Evolutionary conservation across 2,329 filamentous ascomycete genomes (phyloP).

Genomic region (Trichoderma sp.): DNA sequence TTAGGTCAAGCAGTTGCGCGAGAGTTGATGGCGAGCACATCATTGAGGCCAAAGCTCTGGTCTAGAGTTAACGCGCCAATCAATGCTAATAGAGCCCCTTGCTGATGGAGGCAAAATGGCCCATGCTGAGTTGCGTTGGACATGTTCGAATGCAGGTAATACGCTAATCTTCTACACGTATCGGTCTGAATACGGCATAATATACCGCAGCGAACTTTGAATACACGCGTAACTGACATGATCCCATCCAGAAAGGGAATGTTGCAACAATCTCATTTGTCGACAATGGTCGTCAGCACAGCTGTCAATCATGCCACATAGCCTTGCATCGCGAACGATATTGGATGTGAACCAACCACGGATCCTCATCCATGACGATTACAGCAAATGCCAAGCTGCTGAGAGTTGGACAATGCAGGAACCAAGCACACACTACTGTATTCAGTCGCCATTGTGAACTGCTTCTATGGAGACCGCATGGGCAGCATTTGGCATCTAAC

Average conservation of each 20-base stretch:
- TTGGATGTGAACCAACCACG: background rate
- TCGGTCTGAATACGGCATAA: background rate
- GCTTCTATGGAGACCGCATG: background rate
- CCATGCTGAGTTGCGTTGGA: background rate
- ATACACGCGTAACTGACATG: background rate
- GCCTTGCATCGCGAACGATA: background rate
- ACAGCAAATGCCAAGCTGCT: background rate
- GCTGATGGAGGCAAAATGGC: background rate
- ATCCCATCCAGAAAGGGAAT: background rate
- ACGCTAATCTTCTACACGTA: background rate
- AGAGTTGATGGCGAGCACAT: slow-evolving; percentile 1
- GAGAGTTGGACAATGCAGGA: background rate
- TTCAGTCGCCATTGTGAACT: background rate
- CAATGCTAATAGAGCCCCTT: background rate
- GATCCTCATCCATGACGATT: background rate
- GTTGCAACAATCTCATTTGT: background rate
- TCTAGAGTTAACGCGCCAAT: background rate
- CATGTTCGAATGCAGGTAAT: background rate
- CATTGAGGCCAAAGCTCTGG: slow-evolving; percentile 1
- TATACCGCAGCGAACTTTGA: background rate
- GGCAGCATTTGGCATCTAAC: background rate
- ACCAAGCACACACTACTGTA: background rate
- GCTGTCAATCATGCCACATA: background rate
- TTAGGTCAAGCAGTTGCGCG: background rate
- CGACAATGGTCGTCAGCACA: background rate